Base-by-base conservation (phyloP, 2,329 filamentous ascomycete species). In the Onygenales sp. region DNA sequence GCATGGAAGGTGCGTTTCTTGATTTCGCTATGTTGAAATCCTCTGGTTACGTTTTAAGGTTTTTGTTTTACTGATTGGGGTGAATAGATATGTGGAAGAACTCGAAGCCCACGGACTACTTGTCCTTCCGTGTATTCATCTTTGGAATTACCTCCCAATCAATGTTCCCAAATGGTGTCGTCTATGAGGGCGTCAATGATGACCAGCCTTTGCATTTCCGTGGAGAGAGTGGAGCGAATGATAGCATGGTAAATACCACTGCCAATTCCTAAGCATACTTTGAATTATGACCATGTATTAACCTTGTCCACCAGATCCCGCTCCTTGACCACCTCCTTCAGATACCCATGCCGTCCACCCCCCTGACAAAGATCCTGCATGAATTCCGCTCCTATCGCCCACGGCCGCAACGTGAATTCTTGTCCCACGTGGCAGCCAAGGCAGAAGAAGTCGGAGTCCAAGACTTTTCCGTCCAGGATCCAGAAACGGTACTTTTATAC, bases 81-180 rank as follows among this genome's bases (percentile, higher is more conserved):
- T 27, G 9, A 14, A 8, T 50, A 83, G 80, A 77, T 44, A 97
- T 97, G 92, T 96, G 91, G 92, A 79, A 79, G 56, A 88, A 90
- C 69, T 93, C 87, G 53, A 87, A 87, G 62, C 91, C 91, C 2
- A 78, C 80, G 14, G 82, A 89, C 60, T 96, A 96, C 73, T 89
- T 87, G 55, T 86, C 82, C 61, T 96, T 95, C 81, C 86, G 91
- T 42, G 95, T 92, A 9, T 96, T 96, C 76, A 96, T 96, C 74
- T 95, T 95, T 66, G 92, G 92, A 62, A 95, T 96, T 71, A 94
- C 89, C 1, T 86, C 82, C 47, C 91, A 96, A 72, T 85, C 83
- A 63, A 95, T 96, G 90, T 96, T 96, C 71, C 91, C 91, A 7
- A 77, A 91, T 58, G 92, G 92, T 7, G 92, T 96, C 7, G 72